phyloP scores from a whole-genome alignment of 2,329 filamentous ascomycete genomes.

The Neobulgaria alba region DNA sequence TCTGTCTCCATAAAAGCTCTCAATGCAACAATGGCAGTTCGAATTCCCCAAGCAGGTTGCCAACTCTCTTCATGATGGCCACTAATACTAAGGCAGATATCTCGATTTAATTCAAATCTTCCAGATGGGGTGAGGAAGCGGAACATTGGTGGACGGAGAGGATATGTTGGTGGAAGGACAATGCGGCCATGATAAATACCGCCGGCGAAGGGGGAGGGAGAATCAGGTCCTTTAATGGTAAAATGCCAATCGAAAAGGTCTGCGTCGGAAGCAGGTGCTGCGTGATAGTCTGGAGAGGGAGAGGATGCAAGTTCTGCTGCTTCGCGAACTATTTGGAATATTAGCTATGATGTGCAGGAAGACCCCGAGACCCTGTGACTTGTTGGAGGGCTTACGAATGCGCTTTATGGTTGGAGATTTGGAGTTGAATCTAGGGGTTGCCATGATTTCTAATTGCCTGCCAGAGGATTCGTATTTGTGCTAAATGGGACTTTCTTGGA shows the following conservation, averaged over 20 bases:
- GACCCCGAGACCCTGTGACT: too few relatives aligned
- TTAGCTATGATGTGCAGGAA: constrained; percentile 7
- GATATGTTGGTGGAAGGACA: constrained; percentile 80
- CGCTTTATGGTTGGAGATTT: constrained; percentile 80
- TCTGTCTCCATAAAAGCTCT: constrained; percentile 91
- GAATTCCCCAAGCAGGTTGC: constrained; percentile 96
- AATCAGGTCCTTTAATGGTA: constrained; percentile 85
- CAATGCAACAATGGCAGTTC: constrained; percentile 74
- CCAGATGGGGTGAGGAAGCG: constrained; percentile 88
- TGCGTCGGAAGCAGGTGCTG: constrained; percentile 67
- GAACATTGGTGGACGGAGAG: constrained; percentile 87
- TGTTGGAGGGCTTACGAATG: constrained; percentile 56
- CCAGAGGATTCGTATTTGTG: too few relatives aligned
- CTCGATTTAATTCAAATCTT: constrained; percentile 90
- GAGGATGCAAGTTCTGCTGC: constrained; percentile 74
- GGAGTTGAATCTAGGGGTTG: constrained; percentile 45
- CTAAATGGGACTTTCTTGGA: too few relatives aligned
- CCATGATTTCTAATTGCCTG: too few relatives aligned
- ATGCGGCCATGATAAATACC: constrained; percentile 97
- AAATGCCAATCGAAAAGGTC: constrained; percentile 99
- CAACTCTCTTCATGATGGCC: constrained; percentile 97
- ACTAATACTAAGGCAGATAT: constrained; percentile 90
- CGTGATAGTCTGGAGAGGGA: constrained; percentile 79
- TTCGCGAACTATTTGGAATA: constrained; percentile 63
- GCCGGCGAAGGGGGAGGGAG: constrained; percentile 38